Conservation (phyloP, 352 stramenopile genomes). For the Phytophthora nicotianae region DNA sequence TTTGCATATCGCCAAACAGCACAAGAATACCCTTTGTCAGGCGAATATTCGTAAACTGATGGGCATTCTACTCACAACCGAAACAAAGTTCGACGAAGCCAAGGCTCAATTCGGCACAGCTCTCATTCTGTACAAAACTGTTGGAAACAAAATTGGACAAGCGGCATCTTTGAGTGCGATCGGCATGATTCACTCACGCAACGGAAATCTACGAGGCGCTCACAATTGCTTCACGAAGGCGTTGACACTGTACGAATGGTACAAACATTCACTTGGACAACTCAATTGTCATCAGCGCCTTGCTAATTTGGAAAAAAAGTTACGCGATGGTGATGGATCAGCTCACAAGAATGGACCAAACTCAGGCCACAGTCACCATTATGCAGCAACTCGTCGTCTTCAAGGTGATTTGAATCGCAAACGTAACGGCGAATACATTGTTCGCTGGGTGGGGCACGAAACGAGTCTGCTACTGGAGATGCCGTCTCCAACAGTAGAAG, state of each 20-base stretch:
- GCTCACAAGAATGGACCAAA: conserved; percentile 60
- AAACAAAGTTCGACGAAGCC: conserved; percentile 84
- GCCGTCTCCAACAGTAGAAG: conserved; percentile 45
- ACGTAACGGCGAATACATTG: conserved; percentile 79
- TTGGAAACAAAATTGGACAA: conserved; percentile 78
- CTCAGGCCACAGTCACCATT: conserved; percentile 76
- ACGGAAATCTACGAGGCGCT: conserved; percentile 73
- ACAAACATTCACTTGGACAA: conserved; percentile 78
- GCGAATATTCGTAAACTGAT: conserved; percentile 82
- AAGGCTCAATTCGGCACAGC: conserved; percentile 81
- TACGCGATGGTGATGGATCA: conserved; percentile 70
- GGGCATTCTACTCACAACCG: conserved; percentile 76
- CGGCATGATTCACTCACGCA: conserved; percentile 82
- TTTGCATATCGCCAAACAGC: conserved; percentile 74
- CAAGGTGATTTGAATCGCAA: conserved; percentile 87
- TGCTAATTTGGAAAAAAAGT: conserved; percentile 85
- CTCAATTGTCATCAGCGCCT: conserved; percentile 84
- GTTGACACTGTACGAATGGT: conserved; percentile 84
- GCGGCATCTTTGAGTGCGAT: conserved; percentile 77
- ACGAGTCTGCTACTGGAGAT: conserved; percentile 82
- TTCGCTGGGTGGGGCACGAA: conserved; percentile 83
- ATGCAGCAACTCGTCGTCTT: conserved; percentile 70
- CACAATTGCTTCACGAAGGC: conserved; percentile 86
- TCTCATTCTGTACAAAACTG: conserved; percentile 77
- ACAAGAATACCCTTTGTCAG: conserved; percentile 71